Percentiles rank a stretch among this genome's conserved stretches.
phyloP scores from a whole-genome alignment of 345 rosid genomes.

The Arabidopsis suecica region DNA sequence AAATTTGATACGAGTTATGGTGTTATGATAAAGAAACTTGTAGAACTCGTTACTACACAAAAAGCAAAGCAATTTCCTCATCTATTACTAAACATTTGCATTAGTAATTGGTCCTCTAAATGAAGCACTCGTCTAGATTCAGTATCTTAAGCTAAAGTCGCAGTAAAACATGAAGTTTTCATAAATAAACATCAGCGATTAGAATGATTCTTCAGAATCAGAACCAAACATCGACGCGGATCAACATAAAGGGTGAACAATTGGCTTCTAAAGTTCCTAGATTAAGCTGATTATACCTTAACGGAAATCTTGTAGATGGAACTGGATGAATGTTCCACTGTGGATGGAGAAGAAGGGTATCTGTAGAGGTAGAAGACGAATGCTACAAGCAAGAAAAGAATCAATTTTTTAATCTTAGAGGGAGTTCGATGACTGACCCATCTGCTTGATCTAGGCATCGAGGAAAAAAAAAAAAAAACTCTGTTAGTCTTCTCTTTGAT shows the following conservation, averaged over 20 bases:
- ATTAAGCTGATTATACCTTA: slow-evolving; percentile 55
- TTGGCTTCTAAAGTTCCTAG: background rate
- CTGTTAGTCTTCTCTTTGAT: slow-evolving; percentile 3
- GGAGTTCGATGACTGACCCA: slow-evolving; percentile 17
- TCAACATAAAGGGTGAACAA: background rate
- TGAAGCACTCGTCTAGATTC: background rate
- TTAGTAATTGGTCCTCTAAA: slow-evolving; percentile 3
- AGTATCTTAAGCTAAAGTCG: background rate
- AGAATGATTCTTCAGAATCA: background rate
- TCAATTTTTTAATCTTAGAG: background rate
- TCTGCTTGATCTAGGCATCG: slow-evolving; percentile 42
- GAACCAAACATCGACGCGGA: background rate
- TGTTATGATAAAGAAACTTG: background rate
- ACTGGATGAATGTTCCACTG: slow-evolving; percentile 54
- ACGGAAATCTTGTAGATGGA: slow-evolving; percentile 77
- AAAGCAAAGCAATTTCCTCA: slow-evolving; percentile 5
- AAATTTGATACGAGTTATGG: background rate
- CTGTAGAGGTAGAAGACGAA: slow-evolving; percentile 30
- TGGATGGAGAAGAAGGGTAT: slow-evolving; percentile 43
- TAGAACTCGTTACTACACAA: background rate
- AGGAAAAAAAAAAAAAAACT: background rate
- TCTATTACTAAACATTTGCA: background rate
- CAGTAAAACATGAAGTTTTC: background rate
- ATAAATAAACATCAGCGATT: background rate
- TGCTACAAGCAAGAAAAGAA: slow-evolving; percentile 36